Percentiles rank a stretch among this genome's conserved stretches.
These are phyloP conservation scores for Lactarius hatsudake DNA, from an alignment of 768 basidiomycete genomes.

Conservation along the genomic window DNA sequence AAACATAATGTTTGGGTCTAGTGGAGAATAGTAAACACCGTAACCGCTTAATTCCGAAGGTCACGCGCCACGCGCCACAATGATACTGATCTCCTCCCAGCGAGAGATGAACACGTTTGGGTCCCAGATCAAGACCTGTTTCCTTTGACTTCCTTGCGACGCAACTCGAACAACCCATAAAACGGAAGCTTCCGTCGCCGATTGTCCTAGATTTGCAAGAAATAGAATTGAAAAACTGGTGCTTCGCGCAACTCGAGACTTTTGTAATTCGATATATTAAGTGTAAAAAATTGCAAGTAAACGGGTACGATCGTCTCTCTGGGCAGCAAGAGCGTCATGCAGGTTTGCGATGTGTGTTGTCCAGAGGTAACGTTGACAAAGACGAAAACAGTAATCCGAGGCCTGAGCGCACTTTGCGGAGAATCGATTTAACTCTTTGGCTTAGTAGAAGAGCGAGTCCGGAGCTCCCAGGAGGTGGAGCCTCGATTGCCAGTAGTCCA, in stretches of 20 bases:
- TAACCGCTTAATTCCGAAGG: background rate
- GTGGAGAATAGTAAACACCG: background rate
- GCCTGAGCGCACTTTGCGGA: slow-evolving; percentile 5
- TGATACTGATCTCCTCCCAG: background rate
- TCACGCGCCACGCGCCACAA: background rate
- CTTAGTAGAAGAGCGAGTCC: background rate
- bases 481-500: slow-evolving; percentile 9
- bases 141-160: background rate
- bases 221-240: no score
- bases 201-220: background rate
- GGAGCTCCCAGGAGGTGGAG: background rate
- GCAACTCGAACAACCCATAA: background rate
- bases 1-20: background rate
- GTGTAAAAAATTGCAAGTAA: background rate
- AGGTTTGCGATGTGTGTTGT: background rate
- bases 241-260: no score
- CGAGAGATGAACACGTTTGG: background rate
- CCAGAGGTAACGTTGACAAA: background rate
- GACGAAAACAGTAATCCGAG: background rate
- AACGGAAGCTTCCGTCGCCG: background rate
- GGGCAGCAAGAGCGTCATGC: background rate
- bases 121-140: background rate
- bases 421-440: background rate
- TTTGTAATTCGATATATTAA: background rate
- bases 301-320: background rate